A percentile compares a stretch with the other conserved stretches of the same genome.
Conservation (phyloP, 2,329 filamentous ascomycete genomes). For the Chaetomium strumarium region DNA sequence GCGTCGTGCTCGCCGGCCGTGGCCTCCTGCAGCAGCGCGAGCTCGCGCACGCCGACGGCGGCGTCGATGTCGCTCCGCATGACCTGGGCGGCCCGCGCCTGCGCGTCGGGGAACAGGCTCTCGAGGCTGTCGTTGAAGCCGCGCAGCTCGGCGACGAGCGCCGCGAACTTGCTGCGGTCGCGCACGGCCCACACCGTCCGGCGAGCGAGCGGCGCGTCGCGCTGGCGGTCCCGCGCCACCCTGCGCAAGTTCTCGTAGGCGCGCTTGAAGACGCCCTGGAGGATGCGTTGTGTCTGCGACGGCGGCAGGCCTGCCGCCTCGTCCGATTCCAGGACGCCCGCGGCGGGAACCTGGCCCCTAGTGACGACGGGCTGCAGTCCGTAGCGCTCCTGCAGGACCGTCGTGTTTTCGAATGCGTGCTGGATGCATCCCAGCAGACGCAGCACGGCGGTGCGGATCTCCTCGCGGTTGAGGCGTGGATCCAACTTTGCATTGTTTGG, state of each 20-base stretch:
- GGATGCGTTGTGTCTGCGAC: slow-evolving; percentile 2
- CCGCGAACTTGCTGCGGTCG: slow-evolving; percentile 1
- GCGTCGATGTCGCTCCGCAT: slow-evolving; percentile 5
- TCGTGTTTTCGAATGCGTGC: slow-evolving; percentile 9
- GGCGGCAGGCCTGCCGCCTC: too few relatives aligned
- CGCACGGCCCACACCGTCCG: slow-evolving; percentile 1
- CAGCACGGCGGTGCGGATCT: slow-evolving; percentile 1
- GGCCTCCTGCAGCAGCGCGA: too few relatives aligned
- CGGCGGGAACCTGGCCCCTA: neutral
- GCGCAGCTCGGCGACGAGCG: slow-evolving; percentile 2
- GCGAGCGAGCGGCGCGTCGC: neutral
- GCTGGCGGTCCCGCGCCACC: slow-evolving; percentile 1
- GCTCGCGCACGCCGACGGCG: too few relatives aligned
- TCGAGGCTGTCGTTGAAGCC: slow-evolving; percentile 9
- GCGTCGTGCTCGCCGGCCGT: too few relatives aligned
- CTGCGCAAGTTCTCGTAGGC: slow-evolving; percentile 4
- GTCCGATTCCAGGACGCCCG: neutral
- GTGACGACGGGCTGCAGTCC: slow-evolving; percentile 5
- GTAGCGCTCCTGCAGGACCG: slow-evolving; percentile 4
- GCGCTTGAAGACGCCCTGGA: slow-evolving; percentile 5
- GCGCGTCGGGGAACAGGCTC: slow-evolving; percentile 8
- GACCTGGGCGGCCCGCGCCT: neutral
- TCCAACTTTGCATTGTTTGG: neutral
- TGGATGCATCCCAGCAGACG: slow-evolving; percentile 8
- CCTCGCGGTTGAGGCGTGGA: slow-evolving; percentile 1